These are phyloP conservation scores for Aspergillus olivimuriae DNA, from an alignment of 495 filamentous ascomycete species.

Conservation along the genomic window DNA sequence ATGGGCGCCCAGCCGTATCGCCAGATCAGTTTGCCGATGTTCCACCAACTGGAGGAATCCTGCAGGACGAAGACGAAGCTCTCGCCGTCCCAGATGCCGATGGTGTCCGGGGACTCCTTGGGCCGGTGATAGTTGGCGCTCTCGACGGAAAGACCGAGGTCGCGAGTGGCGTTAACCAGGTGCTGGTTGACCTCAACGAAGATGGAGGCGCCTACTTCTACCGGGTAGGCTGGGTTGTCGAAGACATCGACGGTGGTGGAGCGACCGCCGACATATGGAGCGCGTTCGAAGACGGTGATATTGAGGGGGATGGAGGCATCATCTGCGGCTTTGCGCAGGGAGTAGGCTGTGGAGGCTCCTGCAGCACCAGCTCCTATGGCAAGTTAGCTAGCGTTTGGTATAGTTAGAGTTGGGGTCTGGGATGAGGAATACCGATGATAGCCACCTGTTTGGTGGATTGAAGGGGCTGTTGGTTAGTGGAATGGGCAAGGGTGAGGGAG, in stretches of 20 bases:
- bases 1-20: slow-evolving; percentile 78
- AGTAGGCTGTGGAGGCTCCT: slow-evolving; percentile 81
- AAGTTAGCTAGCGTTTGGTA: no score
- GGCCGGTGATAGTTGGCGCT: slow-evolving; percentile 24
- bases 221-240: slow-evolving; percentile 57
- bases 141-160: slow-evolving; percentile 57
- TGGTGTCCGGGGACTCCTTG: slow-evolving; percentile 34
- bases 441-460: slow-evolving; percentile 35
- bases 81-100: slow-evolving; percentile 85
- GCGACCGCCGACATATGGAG: slow-evolving; percentile 74
- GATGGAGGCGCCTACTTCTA: slow-evolving; percentile 88
- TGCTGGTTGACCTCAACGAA: slow-evolving; percentile 86
- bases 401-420: no score
- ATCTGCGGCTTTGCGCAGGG: slow-evolving; percentile 63
- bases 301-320: slow-evolving; percentile 50
- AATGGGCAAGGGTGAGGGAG: no score
- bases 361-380: slow-evolving; percentile 93
- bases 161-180: slow-evolving; percentile 64
- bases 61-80: slow-evolving; percentile 63
- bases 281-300: slow-evolving; percentile 85
- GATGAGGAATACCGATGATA: slow-evolving; percentile 33
- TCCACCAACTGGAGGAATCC: slow-evolving; percentile 67
- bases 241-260: slow-evolving; percentile 83
- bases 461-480: slow-evolving; percentile 2
- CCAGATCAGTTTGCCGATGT: slow-evolving; percentile 71